These are phyloP conservation scores for Scedosporium minutisporum DNA, from an alignment of 2,329 filamentous ascomycete genomes.

Conservation along the genomic window DNA sequence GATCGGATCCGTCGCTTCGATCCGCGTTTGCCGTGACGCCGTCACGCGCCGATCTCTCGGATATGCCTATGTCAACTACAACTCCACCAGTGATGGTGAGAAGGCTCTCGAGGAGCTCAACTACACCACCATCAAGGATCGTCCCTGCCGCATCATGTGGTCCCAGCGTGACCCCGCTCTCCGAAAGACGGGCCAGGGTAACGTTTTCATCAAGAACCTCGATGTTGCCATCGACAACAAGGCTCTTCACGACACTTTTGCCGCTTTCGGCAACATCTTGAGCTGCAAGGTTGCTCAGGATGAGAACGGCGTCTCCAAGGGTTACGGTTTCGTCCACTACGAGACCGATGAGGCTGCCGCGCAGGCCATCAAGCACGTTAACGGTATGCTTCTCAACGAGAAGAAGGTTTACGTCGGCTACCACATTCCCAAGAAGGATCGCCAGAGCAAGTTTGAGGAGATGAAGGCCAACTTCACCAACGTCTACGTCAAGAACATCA, in stretches of 20 bases:
- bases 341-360: conserved; percentile 96
- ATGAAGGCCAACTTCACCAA: conserved; percentile 99
- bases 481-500: conserved; percentile 98
- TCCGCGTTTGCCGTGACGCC: conserved; percentile 98
- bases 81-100: conserved; percentile 91
- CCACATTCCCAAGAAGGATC: conserved; percentile 99
- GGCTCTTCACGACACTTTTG: conserved; percentile 98
- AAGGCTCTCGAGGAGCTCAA: conserved; percentile 98
- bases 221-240: conserved; percentile 99
- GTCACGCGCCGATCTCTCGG: conserved; percentile 97
- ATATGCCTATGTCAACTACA: conserved; percentile 99
- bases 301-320: conserved; percentile 93
- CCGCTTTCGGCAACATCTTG: conserved; percentile 97
- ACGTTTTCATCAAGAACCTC: conserved; percentile 99
- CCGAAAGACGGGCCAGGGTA: conserved; percentile 98
- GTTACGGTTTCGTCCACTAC: conserved; percentile 99
- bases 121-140: conserved; percentile 98
- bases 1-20: conserved; percentile 96
- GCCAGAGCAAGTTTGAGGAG: conserved; percentile 99
- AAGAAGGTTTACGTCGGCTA: conserved; percentile 99
- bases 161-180: conserved; percentile 98
- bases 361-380: conserved; percentile 98
- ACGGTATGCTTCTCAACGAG: conserved; percentile 99
- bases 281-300: conserved; percentile 99
- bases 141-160: conserved; percentile 99